Evolutionary conservation across 2,329 filamentous ascomycete species (phyloP).

Genomic region (Ceratocystis alfenasii): DNA sequence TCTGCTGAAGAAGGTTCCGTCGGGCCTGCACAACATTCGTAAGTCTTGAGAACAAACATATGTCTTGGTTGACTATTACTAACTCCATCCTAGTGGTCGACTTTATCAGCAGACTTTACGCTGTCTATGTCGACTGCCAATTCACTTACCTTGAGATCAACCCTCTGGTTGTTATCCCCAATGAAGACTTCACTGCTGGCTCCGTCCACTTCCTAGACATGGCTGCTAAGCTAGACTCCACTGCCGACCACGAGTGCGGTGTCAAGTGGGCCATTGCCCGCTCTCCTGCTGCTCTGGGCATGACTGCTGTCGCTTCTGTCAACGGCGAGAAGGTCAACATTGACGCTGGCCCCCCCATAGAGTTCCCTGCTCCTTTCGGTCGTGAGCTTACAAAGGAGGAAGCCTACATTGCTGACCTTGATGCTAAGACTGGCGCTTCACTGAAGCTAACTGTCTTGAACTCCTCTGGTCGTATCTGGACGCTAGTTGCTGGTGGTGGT

Average conservation of each 20-base stretch:
- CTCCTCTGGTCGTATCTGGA: conserved; percentile 86
- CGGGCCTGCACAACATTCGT: conserved; percentile 87
- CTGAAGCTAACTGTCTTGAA: conserved; percentile 97
- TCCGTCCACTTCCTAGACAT: conserved; percentile 97
- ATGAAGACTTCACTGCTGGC: conserved; percentile 79
- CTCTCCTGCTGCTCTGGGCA: conserved; percentile 75
- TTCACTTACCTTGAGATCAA: conserved; percentile 99
- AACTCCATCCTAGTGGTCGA: conserved; percentile 53
- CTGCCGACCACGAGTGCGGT: conserved; percentile 97
- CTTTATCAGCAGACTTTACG: conserved; percentile 97
- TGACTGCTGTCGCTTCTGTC: conserved; percentile 52
- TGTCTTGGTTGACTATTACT: background rate
- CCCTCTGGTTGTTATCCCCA: conserved; percentile 94
- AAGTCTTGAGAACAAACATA: conserved; percentile 3
- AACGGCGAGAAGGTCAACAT: conserved; percentile 71
- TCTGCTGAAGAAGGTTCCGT: conserved; percentile 84
- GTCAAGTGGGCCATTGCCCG: conserved; percentile 97
- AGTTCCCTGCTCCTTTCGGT: conserved; percentile 97
- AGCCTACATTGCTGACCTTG: conserved; percentile 96
- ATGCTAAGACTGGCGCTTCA: conserved; percentile 97
- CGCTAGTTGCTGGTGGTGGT: conserved; percentile 96
- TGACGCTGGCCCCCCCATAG: conserved; percentile 94
- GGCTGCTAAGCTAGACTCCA: conserved; percentile 97
- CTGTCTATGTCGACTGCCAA: conserved; percentile 98
- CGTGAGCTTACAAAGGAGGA: conserved; percentile 98